Evolutionary conservation across 805 yeast genomes (phyloP), one percentile per base, ranked within the genome.

Genomic region (Saccharomycopsis lassenensis): DNA sequence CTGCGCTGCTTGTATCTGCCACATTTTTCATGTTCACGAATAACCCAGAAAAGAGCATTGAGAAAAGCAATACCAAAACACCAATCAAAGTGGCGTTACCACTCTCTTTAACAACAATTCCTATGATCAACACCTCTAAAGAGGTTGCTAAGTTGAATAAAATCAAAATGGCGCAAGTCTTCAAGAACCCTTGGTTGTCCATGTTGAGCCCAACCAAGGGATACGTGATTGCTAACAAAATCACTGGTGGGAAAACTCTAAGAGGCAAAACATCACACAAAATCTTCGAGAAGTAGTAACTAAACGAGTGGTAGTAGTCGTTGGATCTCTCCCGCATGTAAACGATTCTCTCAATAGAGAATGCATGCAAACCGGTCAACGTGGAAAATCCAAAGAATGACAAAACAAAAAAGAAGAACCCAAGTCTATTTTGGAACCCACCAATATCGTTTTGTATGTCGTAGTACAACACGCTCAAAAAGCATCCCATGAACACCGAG

Each of bases 391-490:
- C 98, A 62, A 91, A 87, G 50, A 87, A 71, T 3, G 97, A 84
- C 43, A 91, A 64, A 35, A 87, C 59, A 56, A 91, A 91, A 63
- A 91, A 89, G 58, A 91, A 91, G 41, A 91, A 63, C 0, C 98
- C 98, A 46, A 91, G 65, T 48, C 98, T 69, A 57, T 91, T 91
- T 56, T 91, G 98, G 64, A 91, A 91, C 0, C 98, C 98, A 50
- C 94, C 77, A 37, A 91, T 89, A 54, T 89, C 95, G 52, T 85
- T 81, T 28, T 76, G 63, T 18, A 89, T 76, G 50, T 85, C 67
- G 58, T 77, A 89, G 56, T 91, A 91, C 27, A 91, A 63, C 33
- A 71, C 71, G 0, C 97, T 95, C 57, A 95, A 77, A 57, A 89
- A 81, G 3, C 76, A 51, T 1, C 94, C 95, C 56, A 89, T 72